phyloP scores from a whole-genome alignment of 2,329 filamentous ascomycete genomes.

The Hypoxylon sp. region DNA sequence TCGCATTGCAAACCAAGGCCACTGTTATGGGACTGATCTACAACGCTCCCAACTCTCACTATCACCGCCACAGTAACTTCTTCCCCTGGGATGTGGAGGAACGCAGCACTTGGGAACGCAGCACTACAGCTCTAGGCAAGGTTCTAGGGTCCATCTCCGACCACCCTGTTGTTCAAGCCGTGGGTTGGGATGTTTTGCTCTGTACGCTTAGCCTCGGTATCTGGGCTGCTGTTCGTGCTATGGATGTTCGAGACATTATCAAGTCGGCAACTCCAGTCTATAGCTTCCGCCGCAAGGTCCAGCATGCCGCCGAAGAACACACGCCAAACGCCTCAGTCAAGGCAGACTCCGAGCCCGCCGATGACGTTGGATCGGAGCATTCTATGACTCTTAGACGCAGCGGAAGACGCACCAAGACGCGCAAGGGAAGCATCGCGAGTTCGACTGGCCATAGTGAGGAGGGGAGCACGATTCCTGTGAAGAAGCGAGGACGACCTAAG shows the following conservation, averaged over 20 bases:
- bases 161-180: slow-evolving; percentile 68
- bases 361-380: slow-evolving; percentile 33
- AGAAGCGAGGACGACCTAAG: slow-evolving; percentile 40
- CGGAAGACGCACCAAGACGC: slow-evolving; percentile 34
- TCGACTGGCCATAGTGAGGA: slow-evolving; percentile 41
- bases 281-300: slow-evolving; percentile 17
- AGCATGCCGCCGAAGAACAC: slow-evolving; percentile 15
- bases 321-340: slow-evolving; percentile 32
- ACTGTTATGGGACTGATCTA: slow-evolving; percentile 58
- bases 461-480: slow-evolving; percentile 3
- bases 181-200: slow-evolving; percentile 69
- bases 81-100: slow-evolving; percentile 60
- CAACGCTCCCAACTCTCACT: slow-evolving; percentile 61
- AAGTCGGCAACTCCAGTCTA: slow-evolving; percentile 52
- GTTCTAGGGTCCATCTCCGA: slow-evolving; percentile 63
- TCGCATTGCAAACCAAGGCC: slow-evolving; percentile 59
- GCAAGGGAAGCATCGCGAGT: slow-evolving; percentile 43
- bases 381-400: slow-evolving; percentile 43
- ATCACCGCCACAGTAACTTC: slow-evolving; percentile 61
- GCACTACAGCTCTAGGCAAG: slow-evolving; percentile 58
- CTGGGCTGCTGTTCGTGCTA: slow-evolving; percentile 67
- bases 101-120: slow-evolving; percentile 58
- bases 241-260: slow-evolving; percentile 64
- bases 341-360: slow-evolving; percentile 26
- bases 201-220: slow-evolving; percentile 64